Evolutionary conservation across 1,284 basidiomycete species (phyloP).

Genomic region (Pseudozyma hubeiensis): DNA sequence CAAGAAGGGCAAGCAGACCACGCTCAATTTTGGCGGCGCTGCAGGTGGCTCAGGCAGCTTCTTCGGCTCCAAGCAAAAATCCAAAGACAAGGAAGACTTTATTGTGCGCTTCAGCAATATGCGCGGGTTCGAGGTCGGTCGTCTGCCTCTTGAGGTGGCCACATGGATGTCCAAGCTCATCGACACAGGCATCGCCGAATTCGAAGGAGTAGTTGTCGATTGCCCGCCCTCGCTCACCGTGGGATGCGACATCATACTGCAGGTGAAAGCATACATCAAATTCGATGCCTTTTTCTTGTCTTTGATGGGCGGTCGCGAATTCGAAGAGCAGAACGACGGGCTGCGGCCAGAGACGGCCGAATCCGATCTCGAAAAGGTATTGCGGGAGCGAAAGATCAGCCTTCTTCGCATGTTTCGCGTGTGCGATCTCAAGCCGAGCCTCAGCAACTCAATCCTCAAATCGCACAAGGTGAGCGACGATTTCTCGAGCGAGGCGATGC

Average conservation of each 20-base stretch:
- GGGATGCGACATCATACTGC: slow-evolving; percentile 63
- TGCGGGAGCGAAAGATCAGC: slow-evolving; percentile 81
- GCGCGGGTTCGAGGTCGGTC: slow-evolving; percentile 64
- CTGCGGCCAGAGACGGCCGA: slow-evolving; percentile 75
- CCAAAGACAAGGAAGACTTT: slow-evolving; percentile 59
- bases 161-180: slow-evolving; percentile 65
- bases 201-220: slow-evolving; percentile 64
- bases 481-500: slow-evolving; percentile 51
- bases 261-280: slow-evolving; percentile 59
- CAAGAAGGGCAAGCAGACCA: slow-evolving; percentile 52
- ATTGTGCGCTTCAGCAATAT: slow-evolving; percentile 66
- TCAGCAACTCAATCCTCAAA: slow-evolving; percentile 55
- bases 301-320: slow-evolving; percentile 1
- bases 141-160: slow-evolving; percentile 59
- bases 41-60: slow-evolving; percentile 5
- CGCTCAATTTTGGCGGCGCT: slow-evolving; percentile 49
- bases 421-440: slow-evolving; percentile 56
- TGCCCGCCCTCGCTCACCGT: slow-evolving; percentile 57
- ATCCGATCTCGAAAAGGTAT: slow-evolving; percentile 77
- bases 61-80: slow-evolving; percentile 31
- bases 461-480: slow-evolving; percentile 72
- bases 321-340: slow-evolving; percentile 27
- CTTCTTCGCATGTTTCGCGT: slow-evolving; percentile 63
- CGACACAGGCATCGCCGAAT: slow-evolving; percentile 58
- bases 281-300: slow-evolving; percentile 45